These are phyloP conservation scores for Calamus simplicifolius DNA, from an alignment of 176 grass and related monocot species.

Conservation along the genomic window DNA sequence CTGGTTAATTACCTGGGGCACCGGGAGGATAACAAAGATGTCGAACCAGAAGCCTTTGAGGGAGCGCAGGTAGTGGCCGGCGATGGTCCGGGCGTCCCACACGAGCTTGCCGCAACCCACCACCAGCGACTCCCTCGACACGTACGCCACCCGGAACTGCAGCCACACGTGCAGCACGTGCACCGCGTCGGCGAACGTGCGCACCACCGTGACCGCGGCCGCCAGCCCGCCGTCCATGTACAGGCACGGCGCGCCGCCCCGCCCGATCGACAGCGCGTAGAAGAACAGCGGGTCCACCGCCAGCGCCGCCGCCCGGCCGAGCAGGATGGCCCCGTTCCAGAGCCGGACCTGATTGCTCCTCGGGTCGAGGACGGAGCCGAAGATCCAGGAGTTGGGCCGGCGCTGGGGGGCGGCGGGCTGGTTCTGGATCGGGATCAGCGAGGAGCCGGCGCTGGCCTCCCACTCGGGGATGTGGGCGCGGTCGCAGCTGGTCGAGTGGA, in stretches of 20 bases:
- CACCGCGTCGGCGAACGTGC: conserved; percentile 59
- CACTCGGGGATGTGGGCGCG: conserved; percentile 70
- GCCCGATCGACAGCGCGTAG: conserved; percentile 69
- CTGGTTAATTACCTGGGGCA: conserved; percentile 53
- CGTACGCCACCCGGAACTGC: conserved; percentile 88
- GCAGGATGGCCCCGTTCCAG: conserved; percentile 80
- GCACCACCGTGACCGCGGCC: conserved; percentile 45
- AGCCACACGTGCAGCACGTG: conserved; percentile 73
- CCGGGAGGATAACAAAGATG: conserved; percentile 85
- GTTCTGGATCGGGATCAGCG: conserved; percentile 72
- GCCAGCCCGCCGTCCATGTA: conserved; percentile 53
- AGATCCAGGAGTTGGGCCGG: conserved; percentile 32
- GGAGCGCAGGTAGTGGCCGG: conserved; percentile 59
- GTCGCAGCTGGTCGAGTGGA: conserved; percentile 96
- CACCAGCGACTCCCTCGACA: conserved; percentile 90
- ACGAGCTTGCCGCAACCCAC: conserved; percentile 95
- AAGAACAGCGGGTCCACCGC: conserved; percentile 92
- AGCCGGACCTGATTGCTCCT: conserved; percentile 68
- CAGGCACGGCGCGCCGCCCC: conserved; percentile 35
- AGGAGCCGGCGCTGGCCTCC: conserved; percentile 87
- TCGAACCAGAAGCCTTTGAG: conserved; percentile 78
- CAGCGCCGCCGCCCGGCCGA: conserved; percentile 58
- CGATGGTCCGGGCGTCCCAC: conserved; percentile 82
- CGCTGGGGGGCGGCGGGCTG: conserved; percentile 9
- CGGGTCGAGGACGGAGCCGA: conserved; percentile 72